Percentiles rank a stretch among this genome's conserved stretches.
phyloP scores from a whole-genome alignment of 257 asterid genomes.

The Solanum pinnatisectum region DNA sequence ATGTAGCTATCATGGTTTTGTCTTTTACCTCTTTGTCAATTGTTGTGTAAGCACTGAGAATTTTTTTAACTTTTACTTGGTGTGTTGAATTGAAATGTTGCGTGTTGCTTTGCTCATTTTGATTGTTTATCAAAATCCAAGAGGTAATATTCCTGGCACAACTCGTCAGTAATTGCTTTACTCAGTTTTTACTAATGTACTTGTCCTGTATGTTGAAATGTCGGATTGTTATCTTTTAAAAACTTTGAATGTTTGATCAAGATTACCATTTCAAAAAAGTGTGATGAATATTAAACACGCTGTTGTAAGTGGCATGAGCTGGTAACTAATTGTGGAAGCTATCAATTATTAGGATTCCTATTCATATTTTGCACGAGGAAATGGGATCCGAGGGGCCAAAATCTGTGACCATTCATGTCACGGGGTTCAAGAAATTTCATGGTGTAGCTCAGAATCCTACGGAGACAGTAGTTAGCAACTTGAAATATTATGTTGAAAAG shows the following conservation, averaged over 20 bases:
- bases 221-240: background rate
- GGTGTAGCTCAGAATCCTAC: conserved; percentile 51
- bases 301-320: background rate
- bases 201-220: background rate
- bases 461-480: conserved; percentile 28
- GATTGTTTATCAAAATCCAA: background rate
- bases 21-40: background rate
- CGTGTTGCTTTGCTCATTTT: background rate
- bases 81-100: background rate
- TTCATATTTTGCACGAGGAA: conserved; percentile 3
- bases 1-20: background rate
- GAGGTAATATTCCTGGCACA: background rate
- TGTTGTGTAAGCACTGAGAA: background rate
- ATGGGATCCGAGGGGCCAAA: conserved; percentile 56
- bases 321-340: background rate
- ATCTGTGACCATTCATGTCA: conserved; percentile 38
- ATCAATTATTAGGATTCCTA: conserved; percentile 7
- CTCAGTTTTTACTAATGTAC: background rate
- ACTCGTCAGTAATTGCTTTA: background rate
- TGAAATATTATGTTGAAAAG: conserved; percentile 31
- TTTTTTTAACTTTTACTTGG: background rate
- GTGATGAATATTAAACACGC: background rate
- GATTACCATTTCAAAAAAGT: background rate
- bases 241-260: background rate
- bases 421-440: conserved; percentile 56